Base-by-base conservation (phyloP, 768 basidiomycete species). In the Suillus paluster region DNA sequence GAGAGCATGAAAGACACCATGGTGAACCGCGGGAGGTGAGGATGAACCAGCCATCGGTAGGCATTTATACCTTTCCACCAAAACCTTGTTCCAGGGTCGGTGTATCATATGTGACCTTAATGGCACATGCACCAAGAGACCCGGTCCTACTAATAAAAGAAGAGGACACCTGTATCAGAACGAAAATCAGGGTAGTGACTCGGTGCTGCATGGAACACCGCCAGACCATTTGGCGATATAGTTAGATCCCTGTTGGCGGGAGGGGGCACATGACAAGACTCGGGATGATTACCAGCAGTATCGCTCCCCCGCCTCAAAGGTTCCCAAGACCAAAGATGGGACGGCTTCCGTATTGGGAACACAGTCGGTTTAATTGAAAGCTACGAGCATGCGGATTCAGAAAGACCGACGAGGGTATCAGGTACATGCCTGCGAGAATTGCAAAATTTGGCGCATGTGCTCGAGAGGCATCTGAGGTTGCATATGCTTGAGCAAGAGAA, bases 1-100 rank as follows among this genome's bases (percentile, higher is more conserved):
- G 57, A 41, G 33, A 58, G n/a, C 41, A n/a, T 44, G 60, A 61
- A 58, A 19, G 60, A 58, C 41, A 46, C 44, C 60, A 61, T 61
- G 33, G 41, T 46, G 42, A 46, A 9, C 36, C 21, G 41, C 44
- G 30, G 4, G 57, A 54, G 49, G 27, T 36, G 58, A 33, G 25
- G 7, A 4, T 33, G 27, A 17, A 23, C 3, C 5, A 49, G 8
- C 21, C 7, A 57, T 44, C n/a, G 14, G 25, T n/a, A 27, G 27
- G 38, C 60, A 58, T 61, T 57, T 61, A 61, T 56, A 61, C 27
- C 27, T 23, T 30, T 17, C 3, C 60, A 54, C 36, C 34, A 8
- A 36, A 2, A 12, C 8, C 33, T 30, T 14, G 17, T 39, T 15
- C 59, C n/a, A 33, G 27, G 55, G 12, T 27, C 21, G 7, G 48